Conservation (phyloP, 2,329 filamentous ascomycete genomes). For the Arthrobotrys megalospora region DNA sequence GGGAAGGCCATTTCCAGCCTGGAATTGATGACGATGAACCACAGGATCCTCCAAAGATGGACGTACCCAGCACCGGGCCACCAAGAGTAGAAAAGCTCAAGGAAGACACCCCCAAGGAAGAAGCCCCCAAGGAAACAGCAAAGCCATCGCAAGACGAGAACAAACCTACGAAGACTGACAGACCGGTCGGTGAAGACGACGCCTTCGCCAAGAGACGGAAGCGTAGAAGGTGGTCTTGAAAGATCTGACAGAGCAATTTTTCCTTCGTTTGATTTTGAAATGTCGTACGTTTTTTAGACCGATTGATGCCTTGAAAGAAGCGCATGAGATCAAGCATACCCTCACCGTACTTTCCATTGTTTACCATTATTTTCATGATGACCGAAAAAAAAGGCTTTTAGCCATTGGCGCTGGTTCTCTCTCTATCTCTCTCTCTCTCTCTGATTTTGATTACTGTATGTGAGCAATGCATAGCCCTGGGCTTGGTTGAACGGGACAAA, state of each 20-base stretch:
- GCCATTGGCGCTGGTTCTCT: slow-evolving; percentile 10
- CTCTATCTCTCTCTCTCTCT: not conserved
- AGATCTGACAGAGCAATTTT: not conserved
- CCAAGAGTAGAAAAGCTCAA: slow-evolving; percentile 1
- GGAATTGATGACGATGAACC: not conserved
- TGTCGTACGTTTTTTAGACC: slow-evolving; percentile 1
- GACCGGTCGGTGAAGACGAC: slow-evolving; percentile 32
- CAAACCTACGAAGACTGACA: slow-evolving; percentile 12
- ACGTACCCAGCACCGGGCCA: not conserved
- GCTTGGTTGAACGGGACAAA: slow-evolving; percentile 4
- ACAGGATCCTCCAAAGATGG: slow-evolving; percentile 1
- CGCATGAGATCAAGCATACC: slow-evolving; percentile 24
- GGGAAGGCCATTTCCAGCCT: slow-evolving; percentile 29
- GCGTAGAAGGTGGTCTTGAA: slow-evolving; percentile 7
- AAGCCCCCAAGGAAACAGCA: slow-evolving; percentile 6
- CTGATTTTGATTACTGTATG: slow-evolving; percentile 15
- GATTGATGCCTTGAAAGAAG: slow-evolving; percentile 16
- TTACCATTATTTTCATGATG: slow-evolving; percentile 2
- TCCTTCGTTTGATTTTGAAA: slow-evolving; percentile 6
- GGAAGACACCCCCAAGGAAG: slow-evolving; percentile 17
- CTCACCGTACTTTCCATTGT: not conserved
- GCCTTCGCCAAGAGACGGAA: slow-evolving; percentile 34
- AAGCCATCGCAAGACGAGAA: not conserved
- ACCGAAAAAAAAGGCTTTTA: slow-evolving; percentile 14
- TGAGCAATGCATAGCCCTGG: slow-evolving; percentile 14